Evolutionary conservation across 2,329 filamentous ascomycete genomes (phyloP).

Genomic region (Monosporascus sp.): DNA sequence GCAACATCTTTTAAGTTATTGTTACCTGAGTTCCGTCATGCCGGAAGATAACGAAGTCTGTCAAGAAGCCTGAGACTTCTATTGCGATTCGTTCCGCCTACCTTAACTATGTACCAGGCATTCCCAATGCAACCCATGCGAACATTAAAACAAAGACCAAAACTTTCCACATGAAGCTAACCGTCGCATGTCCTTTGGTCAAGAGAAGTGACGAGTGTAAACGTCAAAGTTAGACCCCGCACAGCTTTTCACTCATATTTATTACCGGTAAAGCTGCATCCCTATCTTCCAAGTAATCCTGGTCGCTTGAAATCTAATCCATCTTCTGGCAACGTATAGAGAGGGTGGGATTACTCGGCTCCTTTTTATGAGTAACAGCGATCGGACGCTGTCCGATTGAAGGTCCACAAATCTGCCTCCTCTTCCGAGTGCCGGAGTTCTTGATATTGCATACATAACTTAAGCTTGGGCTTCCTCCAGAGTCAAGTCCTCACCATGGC

Average conservation of each 20-base stretch:
- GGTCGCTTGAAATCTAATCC: too few relatives aligned
- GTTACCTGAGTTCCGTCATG: too few relatives aligned
- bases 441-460: slow-evolving; percentile 9
- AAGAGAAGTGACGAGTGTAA: not conserved
- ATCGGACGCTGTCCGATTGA: too few relatives aligned
- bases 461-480: slow-evolving; percentile 6
- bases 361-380: too few relatives aligned
- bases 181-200: not conserved
- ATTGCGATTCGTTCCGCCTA: too few relatives aligned
- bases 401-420: not conserved
- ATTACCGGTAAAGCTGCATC: not conserved
- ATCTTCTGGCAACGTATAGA: too few relatives aligned
- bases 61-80: too few relatives aligned
- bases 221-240: not conserved
- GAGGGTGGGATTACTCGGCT: too few relatives aligned
- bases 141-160: not conserved
- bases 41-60: too few relatives aligned
- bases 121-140: not conserved
- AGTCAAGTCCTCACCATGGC: slow-evolving; percentile 32
- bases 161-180: not conserved
- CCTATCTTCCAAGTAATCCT: not conserved
- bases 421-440: slow-evolving; percentile 11
- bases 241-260: not conserved
- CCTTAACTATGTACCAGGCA: not conserved
- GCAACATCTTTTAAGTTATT: not conserved